Percentiles rank a stretch among this genome's conserved stretches.
Conservation (phyloP, 73 alveolate species). For the Paramecium primaurelia region DNA sequence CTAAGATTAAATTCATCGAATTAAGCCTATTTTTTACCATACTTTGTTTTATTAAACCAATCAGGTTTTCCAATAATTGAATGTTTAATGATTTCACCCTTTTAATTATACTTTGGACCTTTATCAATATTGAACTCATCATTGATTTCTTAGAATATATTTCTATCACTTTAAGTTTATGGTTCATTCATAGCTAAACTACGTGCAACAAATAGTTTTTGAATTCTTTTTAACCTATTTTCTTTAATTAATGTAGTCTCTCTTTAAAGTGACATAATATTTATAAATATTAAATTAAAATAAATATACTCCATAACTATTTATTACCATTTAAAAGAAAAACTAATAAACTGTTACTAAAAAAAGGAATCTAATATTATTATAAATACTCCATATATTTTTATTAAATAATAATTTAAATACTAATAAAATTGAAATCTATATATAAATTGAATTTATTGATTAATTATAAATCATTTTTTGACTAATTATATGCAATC, state of each 20-base stretch:
- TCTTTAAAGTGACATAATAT: background rate
- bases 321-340: background rate
- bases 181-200: slow-evolving; percentile 33
- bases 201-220: background rate
- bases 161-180: slow-evolving; percentile 7
- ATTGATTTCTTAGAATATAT: slow-evolving; percentile 6
- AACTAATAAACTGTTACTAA: background rate
- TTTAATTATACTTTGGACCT: slow-evolving; percentile 11
- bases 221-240: background rate
- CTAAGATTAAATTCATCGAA: slow-evolving; percentile 19
- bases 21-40: slow-evolving; percentile 8
- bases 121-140: slow-evolving; percentile 3
- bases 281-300: background rate
- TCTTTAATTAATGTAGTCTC: background rate
- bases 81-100: slow-evolving; percentile 10
- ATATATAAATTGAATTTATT: too few species aligned
- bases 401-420: background rate
- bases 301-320: background rate
- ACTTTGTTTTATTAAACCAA: background rate
- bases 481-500: background rate
- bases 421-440: too few species aligned
- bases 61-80: slow-evolving; percentile 35
- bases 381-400: background rate
- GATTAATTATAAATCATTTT: background rate
- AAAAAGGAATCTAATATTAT: too few species aligned